Conservation (phyloP, 495 filamentous ascomycete species). For the Aspergillus ostianus region DNA sequence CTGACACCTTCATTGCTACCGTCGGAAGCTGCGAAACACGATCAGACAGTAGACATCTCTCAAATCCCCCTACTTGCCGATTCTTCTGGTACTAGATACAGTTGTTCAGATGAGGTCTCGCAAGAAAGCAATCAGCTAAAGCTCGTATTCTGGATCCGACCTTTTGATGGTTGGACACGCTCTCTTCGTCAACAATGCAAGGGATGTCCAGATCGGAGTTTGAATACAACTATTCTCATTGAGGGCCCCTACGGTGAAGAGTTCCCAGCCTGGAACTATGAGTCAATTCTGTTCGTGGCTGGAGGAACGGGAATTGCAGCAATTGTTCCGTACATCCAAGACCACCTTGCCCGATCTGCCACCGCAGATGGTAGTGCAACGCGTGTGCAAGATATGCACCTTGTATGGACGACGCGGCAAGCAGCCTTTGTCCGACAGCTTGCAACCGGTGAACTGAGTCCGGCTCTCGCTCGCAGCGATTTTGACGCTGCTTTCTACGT, state of each 20-base stretch:
- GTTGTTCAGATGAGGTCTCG: neutral
- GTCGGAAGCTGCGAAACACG: conserved; percentile 2
- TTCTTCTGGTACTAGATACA: conserved; percentile 4
- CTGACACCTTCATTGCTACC: neutral
- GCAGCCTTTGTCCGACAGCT: conserved; percentile 34
- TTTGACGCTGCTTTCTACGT: conserved; percentile 39
- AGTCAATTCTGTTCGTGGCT: conserved; percentile 55
- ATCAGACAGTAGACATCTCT: conserved; percentile 20
- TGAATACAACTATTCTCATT: conserved; percentile 38
- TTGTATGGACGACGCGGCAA: conserved; percentile 46
- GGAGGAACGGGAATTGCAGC: conserved; percentile 61
- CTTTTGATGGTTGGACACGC: conserved; percentile 50
- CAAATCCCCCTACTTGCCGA: conserved; percentile 36
- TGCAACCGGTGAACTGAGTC: conserved; percentile 26
- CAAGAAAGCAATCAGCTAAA: conserved; percentile 9
- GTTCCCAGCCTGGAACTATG: conserved; percentile 46
- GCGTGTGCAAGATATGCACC: conserved; percentile 26
- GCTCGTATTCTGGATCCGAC: conserved; percentile 46
- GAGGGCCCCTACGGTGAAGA: conserved; percentile 60
- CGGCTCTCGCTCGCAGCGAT: conserved; percentile 30
- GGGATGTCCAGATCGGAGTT: conserved; percentile 14
- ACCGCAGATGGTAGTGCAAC: conserved; percentile 11
- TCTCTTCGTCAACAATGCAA: conserved; percentile 41
- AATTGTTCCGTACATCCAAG: conserved; percentile 50
- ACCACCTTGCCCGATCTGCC: conserved; percentile 29